These are phyloP conservation scores for Aspergillus brasiliensis DNA, from an alignment of 2,329 filamentous ascomycete species.

Conservation along the genomic window DNA sequence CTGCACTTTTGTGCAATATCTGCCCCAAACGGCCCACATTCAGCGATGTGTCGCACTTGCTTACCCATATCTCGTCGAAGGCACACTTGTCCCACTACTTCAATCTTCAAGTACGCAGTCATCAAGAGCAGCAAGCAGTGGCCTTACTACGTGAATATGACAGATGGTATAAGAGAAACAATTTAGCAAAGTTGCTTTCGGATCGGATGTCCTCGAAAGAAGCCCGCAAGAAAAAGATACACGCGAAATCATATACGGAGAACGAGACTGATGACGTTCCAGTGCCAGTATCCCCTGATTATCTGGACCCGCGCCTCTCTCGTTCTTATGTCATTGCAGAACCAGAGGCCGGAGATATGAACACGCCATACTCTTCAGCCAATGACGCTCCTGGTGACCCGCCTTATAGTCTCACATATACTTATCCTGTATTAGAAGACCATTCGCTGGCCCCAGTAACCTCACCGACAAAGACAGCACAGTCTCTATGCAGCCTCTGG, in stretches of 20 bases:
- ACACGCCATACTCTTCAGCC: conserved; percentile 4
- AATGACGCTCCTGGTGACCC: conserved; percentile 9
- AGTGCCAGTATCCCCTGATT: conserved; percentile 16
- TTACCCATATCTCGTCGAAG: conserved; percentile 91
- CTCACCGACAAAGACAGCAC: conserved; percentile 1
- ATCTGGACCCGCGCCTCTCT: conserved; percentile 34
- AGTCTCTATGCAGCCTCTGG: conserved; percentile 4
- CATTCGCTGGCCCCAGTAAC: neutral
- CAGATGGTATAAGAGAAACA: conserved; percentile 73
- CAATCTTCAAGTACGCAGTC: conserved; percentile 73
- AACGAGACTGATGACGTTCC: conserved; percentile 11
- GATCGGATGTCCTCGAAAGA: conserved; percentile 78
- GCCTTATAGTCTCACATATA: neutral
- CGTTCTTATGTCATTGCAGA: conserved; percentile 15
- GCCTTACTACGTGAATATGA: conserved; percentile 69
- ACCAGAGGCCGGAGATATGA: neutral
- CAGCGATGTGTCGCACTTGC: conserved; percentile 85
- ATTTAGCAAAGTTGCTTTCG: conserved; percentile 72
- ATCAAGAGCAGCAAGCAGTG: conserved; percentile 66
- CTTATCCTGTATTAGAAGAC: conserved; percentile 2
- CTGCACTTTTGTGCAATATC: conserved; percentile 77
- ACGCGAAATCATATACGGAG: conserved; percentile 6
- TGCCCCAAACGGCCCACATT: conserved; percentile 80
- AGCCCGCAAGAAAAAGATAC: conserved; percentile 57
- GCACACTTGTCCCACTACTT: conserved; percentile 85